Evolutionary conservation across 192 early-diverging fungal genomes (phyloP).

Genomic region (Entomortierella beljakovae): DNA sequence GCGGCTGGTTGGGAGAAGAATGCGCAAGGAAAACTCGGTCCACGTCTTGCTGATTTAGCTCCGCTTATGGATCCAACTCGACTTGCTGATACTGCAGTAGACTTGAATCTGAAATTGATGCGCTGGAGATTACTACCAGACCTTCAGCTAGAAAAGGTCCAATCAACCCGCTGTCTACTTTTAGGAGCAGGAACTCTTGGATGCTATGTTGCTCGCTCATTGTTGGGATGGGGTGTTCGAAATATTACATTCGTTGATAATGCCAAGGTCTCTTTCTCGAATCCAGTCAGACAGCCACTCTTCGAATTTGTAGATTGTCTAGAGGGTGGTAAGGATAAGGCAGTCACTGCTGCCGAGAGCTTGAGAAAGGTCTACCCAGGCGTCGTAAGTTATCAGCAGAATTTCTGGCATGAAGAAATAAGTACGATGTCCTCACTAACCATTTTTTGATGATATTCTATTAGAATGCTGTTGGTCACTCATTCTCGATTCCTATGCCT

Average conservation of each 20-base stretch:
- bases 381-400: slow-evolving; percentile 63
- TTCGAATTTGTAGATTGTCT: slow-evolving; percentile 92
- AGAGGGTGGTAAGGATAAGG: slow-evolving; percentile 89
- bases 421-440: too few relatives aligned
- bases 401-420: background rate
- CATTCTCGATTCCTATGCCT: slow-evolving; percentile 94
- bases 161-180: slow-evolving; percentile 82
- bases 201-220: slow-evolving; percentile 87
- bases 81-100: slow-evolving; percentile 90
- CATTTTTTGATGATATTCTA: background rate
- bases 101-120: slow-evolving; percentile 97
- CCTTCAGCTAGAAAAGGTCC: slow-evolving; percentile 84
- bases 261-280: slow-evolving; percentile 92
- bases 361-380: slow-evolving; percentile 84
- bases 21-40: slow-evolving; percentile 77
- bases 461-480: slow-evolving; percentile 74
- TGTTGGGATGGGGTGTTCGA: slow-evolving; percentile 94
- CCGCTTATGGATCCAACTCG: slow-evolving; percentile 91
- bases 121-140: slow-evolving; percentile 92
- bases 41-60: slow-evolving; percentile 85
- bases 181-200: slow-evolving; percentile 96
- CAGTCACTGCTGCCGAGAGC: slow-evolving; percentile 83
- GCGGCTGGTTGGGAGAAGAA: slow-evolving; percentile 95
- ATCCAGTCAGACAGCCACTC: slow-evolving; percentile 95
- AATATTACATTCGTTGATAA: slow-evolving; percentile 96